Percentiles rank a stretch among this genome's conserved stretches.
Conservation (phyloP, 2,329 filamentous ascomycete genomes). For the Phaeosphaeria sp. region DNA sequence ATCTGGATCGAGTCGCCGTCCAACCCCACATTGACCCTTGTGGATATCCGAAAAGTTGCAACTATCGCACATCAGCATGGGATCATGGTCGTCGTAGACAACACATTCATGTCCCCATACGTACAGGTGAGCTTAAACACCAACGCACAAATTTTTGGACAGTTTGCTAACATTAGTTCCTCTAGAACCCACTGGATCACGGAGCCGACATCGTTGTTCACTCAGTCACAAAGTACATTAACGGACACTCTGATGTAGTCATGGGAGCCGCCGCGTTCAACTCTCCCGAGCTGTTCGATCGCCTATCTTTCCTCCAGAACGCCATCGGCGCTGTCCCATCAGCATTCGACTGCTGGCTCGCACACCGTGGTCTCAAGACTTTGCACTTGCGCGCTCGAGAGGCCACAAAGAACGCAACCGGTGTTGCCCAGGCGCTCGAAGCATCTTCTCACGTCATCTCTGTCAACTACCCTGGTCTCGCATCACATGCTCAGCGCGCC, state of each 20-base stretch:
- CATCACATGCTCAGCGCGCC: conserved; percentile 83
- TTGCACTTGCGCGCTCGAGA: conserved; percentile 90
- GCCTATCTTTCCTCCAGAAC: conserved; percentile 92
- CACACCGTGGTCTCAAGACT: conserved; percentile 95
- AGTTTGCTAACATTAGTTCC: background rate
- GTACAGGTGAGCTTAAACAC: conserved; percentile 64
- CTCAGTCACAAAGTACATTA: conserved; percentile 99
- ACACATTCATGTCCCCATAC: conserved; percentile 97
- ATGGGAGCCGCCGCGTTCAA: conserved; percentile 99
- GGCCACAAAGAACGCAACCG: conserved; percentile 80
- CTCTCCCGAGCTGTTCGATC: conserved; percentile 76
- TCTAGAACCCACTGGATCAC: conserved; percentile 84
- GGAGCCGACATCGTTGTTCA: conserved; percentile 97
- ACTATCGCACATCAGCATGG: conserved; percentile 84
- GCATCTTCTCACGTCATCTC: conserved; percentile 80
- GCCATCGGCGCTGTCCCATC: conserved; percentile 95
- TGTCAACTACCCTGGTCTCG: conserved; percentile 94
- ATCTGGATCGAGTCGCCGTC: conserved; percentile 97
- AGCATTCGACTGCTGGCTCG: conserved; percentile 97
- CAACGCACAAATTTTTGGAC: background rate
- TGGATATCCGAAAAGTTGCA: conserved; percentile 89
- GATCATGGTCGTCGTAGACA: conserved; percentile 97
- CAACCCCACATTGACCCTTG: conserved; percentile 91
- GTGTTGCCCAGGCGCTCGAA: conserved; percentile 79
- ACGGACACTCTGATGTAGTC: conserved; percentile 93